A percentile compares a stretch with the other conserved stretches of the same genome.
Conservation (phyloP, 352 stramenopile genomes). For the Thraustochytrium sp. region DNA sequence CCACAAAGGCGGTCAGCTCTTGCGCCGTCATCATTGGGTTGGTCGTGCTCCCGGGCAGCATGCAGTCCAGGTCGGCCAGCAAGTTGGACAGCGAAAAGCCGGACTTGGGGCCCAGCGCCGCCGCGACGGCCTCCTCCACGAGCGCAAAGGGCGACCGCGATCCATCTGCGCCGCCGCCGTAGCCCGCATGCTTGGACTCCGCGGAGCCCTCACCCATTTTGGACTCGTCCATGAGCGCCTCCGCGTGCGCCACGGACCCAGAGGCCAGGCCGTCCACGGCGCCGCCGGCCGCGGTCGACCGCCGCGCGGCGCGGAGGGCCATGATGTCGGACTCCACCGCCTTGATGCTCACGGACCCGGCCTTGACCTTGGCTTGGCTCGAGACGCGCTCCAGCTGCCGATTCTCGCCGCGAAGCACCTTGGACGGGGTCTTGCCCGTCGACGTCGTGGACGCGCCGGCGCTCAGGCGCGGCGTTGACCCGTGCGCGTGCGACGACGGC, state of each 20-base stretch:
- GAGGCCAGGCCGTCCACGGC: background rate
- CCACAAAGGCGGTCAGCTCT: background rate
- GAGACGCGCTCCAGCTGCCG: background rate
- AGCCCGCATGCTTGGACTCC: background rate
- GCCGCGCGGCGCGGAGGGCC: background rate
- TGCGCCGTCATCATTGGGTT: background rate
- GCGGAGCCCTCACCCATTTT: background rate
- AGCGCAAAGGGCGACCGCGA: background rate
- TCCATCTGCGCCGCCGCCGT: background rate
- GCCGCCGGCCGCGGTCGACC: no score
- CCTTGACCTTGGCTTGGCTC: background rate
- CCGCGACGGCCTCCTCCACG: background rate
- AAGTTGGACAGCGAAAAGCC: background rate
- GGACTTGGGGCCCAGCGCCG: background rate
- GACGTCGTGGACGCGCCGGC: background rate
- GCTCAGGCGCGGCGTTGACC: background rate
- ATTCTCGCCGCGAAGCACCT: conserved; percentile 17
- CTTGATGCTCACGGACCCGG: background rate
- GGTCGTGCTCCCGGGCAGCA: background rate
- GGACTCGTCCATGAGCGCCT: background rate
- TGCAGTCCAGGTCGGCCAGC: background rate
- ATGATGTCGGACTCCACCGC: background rate
- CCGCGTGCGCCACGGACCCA: background rate
- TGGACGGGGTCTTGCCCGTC: background rate
- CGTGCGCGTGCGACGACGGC: background rate